Evolutionary conservation across 192 early-diverging fungal species (phyloP).

Genomic region (Coemansia sp.): DNA sequence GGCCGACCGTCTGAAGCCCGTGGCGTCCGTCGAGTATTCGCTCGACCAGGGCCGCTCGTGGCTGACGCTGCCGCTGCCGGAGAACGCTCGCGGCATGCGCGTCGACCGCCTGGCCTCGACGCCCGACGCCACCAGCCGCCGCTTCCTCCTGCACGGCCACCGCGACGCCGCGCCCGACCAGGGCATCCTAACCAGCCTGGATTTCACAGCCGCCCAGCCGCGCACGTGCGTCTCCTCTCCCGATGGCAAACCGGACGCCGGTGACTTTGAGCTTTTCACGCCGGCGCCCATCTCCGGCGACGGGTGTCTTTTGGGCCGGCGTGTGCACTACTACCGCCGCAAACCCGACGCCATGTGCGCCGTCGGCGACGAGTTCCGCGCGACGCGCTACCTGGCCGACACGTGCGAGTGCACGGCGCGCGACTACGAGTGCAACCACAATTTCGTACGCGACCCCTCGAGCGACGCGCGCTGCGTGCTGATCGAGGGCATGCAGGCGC

Average conservation of each 20-base stretch:
- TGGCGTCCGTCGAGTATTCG: conserved; percentile 65
- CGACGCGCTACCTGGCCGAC: conserved; percentile 54
- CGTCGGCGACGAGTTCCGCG: conserved; percentile 67
- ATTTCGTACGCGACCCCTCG: conserved; percentile 65
- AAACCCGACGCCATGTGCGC: conserved; percentile 66
- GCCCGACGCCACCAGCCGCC: conserved; percentile 65
- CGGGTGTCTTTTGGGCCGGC: conserved; percentile 64
- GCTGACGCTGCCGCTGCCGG: conserved; percentile 59
- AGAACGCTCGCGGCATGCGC: conserved; percentile 67
- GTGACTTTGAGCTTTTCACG: conserved; percentile 71
- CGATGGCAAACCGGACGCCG: conserved; percentile 28
- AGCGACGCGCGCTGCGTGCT: conserved; percentile 58
- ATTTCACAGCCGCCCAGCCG: conserved; percentile 51
- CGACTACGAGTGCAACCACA: conserved; percentile 92
- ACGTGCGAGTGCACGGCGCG: conserved; percentile 70
- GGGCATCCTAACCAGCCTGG: conserved; percentile 36
- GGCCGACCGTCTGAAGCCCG: conserved; percentile 72
- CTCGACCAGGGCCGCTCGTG: conserved; percentile 77
- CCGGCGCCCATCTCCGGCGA: conserved; percentile 54
- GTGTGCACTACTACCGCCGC: conserved; percentile 70
- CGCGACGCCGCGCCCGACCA: conserved; percentile 27
- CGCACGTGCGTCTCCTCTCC: conserved; percentile 48
- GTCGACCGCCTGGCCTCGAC: conserved; percentile 69
- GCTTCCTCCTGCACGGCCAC: conserved; percentile 75
- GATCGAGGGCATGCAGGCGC: conserved; percentile 57